A percentile compares a stretch with the other conserved stretches of the same genome.
phyloP scores from a whole-genome alignment of 2,329 filamentous ascomycete genomes.

The Gaeumannomyces sp. region DNA sequence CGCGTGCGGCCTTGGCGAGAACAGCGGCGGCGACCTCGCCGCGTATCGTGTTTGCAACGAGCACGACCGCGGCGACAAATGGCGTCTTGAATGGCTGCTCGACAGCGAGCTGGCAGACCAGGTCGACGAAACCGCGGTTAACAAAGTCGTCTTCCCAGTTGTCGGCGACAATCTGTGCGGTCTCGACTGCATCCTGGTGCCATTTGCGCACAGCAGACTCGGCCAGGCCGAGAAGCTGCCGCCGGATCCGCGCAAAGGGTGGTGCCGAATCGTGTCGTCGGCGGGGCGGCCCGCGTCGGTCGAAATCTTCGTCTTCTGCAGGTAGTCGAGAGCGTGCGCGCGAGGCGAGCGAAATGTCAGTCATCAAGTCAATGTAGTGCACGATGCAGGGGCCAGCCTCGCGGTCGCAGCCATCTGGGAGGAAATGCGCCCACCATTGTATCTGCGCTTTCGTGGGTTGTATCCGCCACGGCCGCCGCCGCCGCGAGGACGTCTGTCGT shows the following conservation, averaged over 20 bases:
- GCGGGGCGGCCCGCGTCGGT: constrained; percentile 62
- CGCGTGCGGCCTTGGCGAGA: constrained; percentile 54
- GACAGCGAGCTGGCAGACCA: constrained; percentile 68
- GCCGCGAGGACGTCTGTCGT: constrained; percentile 46
- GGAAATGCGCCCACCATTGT: constrained; percentile 57
- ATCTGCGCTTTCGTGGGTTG: constrained; percentile 67
- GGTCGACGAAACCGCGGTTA: constrained; percentile 63
- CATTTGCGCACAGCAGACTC: constrained; percentile 74
- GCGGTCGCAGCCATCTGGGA: background rate
- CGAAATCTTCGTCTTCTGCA: constrained; percentile 65
- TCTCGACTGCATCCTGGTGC: constrained; percentile 69
- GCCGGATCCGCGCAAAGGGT: constrained; percentile 60
- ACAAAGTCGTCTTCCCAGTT: constrained; percentile 82
- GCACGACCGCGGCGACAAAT: constrained; percentile 77
- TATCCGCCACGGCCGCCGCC: constrained; percentile 35
- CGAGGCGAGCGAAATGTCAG: constrained; percentile 2
- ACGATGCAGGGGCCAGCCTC: background rate
- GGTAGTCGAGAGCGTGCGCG: background rate
- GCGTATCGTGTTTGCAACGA: constrained; percentile 73
- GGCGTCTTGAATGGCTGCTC: constrained; percentile 99
- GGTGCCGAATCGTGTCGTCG: constrained; percentile 66
- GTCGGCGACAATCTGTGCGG: constrained; percentile 72
- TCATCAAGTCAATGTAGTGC: background rate
- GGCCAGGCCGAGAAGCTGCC: constrained; percentile 72
- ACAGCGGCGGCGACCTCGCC: constrained; percentile 68